A percentile compares a stretch with the other conserved stretches of the same genome.
phyloP scores from a whole-genome alignment of 1,284 basidiomycete species.

The Butyriboletus appendiculatus region DNA sequence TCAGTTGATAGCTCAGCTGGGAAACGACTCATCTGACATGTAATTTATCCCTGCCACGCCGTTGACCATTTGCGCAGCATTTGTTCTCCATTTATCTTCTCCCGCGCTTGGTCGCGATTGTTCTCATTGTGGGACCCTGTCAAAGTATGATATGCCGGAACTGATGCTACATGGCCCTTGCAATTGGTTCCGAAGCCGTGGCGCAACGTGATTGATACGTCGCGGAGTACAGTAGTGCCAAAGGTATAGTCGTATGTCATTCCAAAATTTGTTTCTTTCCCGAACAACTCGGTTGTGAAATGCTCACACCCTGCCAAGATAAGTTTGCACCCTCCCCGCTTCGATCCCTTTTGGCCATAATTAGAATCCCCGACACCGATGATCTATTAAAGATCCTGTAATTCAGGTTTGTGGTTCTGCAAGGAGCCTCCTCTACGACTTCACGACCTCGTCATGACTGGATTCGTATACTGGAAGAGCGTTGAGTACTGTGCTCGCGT shows the following conservation, averaged over 20 bases:
- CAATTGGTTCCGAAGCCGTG: too few species aligned
- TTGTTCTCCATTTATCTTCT: too few species aligned
- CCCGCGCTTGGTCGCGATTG: too few species aligned
- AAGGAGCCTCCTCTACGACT: constrained; percentile 12
- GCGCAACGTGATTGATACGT: too few species aligned
- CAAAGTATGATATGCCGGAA: neutral
- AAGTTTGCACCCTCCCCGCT: constrained; percentile 1
- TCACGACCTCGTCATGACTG: constrained; percentile 27
- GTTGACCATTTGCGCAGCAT: too few species aligned
- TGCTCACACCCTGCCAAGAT: constrained; percentile 14
- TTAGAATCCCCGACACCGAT: neutral
- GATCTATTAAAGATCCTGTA: constrained; percentile 26
- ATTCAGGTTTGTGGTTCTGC: neutral
- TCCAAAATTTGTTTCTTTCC: neutral
- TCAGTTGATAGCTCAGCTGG: constrained; percentile 2
- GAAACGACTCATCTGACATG: constrained; percentile 11
- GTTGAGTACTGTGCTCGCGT: constrained; percentile 12
- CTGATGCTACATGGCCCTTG: neutral
- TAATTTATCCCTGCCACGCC: too few species aligned
- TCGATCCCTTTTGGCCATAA: constrained; percentile 9
- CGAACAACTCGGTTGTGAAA: constrained; percentile 8
- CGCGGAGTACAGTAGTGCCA: neutral
- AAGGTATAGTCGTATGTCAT: neutral
- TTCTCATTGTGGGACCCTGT: neutral
- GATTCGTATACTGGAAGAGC: constrained; percentile 12